A percentile compares a stretch with the other conserved stretches of the same genome.
Evolutionary conservation across 805 yeast species (phyloP).

Genomic region (Metschnikowia noctiluminum): DNA sequence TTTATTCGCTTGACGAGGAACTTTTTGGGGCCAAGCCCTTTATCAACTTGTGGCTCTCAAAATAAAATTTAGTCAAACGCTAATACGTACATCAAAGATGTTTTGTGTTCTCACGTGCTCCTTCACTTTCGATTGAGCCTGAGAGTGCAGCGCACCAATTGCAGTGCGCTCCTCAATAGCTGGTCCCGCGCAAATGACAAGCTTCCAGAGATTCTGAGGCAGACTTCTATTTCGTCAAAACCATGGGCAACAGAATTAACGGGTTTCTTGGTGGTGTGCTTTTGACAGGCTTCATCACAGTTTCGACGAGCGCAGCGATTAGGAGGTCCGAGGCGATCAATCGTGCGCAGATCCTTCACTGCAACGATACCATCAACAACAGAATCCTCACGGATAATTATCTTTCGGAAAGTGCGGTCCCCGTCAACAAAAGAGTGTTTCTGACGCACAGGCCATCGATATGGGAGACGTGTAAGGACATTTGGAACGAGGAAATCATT

Average conservation of each 20-base stretch:
- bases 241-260: conserved; percentile 42
- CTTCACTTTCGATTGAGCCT: too few species aligned
- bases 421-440: conserved; percentile 31
- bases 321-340: conserved; percentile 45
- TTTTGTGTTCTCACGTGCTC: too few species aligned
- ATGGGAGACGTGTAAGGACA: conserved; percentile 64
- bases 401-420: conserved; percentile 41
- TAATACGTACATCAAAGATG: too few species aligned
- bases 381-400: conserved; percentile 50
- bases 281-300: conserved; percentile 59
- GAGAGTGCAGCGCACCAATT: conserved; percentile 8
- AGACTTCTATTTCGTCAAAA: too few species aligned
- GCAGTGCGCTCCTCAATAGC: conserved; percentile 1
- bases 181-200: too few species aligned
- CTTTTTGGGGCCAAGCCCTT: too few species aligned
- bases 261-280: conserved; percentile 52
- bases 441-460: conserved; percentile 36
- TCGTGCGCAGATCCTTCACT: conserved; percentile 44
- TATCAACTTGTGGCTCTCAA: too few species aligned
- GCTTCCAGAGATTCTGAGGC: too few species aligned
- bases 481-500: conserved; percentile 76
- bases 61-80: too few species aligned
- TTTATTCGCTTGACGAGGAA: too few species aligned
- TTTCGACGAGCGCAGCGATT: conserved; percentile 58
- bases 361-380: conserved; percentile 50